These are phyloP conservation scores for Penicillium ucsense DNA, from an alignment of 495 filamentous ascomycete genomes.

Conservation along the genomic window DNA sequence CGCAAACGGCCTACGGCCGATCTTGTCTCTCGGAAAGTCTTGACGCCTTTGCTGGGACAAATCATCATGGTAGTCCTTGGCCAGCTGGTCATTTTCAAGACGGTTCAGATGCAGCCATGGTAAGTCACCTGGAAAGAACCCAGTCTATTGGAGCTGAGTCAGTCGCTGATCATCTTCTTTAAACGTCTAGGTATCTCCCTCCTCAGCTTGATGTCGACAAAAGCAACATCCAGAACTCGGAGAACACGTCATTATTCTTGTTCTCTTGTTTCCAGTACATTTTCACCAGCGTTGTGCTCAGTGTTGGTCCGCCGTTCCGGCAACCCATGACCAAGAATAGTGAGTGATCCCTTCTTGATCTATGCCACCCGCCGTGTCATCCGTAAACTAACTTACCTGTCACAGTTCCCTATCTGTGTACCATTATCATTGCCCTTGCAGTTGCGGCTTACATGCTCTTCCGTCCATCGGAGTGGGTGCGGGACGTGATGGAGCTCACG, in stretches of 20 bases:
- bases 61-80: slow-evolving; percentile 72
- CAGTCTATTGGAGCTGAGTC: no score
- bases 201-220: slow-evolving; percentile 65
- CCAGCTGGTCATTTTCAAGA: slow-evolving; percentile 62
- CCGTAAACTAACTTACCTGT: no score
- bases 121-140: slow-evolving; percentile 18
- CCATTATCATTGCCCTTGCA: slow-evolving; percentile 55
- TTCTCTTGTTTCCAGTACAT: slow-evolving; percentile 93
- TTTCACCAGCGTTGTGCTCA: slow-evolving; percentile 75
- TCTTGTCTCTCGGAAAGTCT: slow-evolving; percentile 86
- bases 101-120: slow-evolving; percentile 72
- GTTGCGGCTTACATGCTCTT: slow-evolving; percentile 71
- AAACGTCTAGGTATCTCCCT: slow-evolving; percentile 56
- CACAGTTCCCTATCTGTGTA: slow-evolving; percentile 62
- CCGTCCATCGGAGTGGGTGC: slow-evolving; percentile 57
- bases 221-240: slow-evolving; percentile 77
- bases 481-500: slow-evolving; percentile 76
- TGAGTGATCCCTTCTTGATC: slow-evolving; percentile 27
- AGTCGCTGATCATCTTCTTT: no score
- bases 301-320: slow-evolving; percentile 80
- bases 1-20: slow-evolving; percentile 84
- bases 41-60: slow-evolving; percentile 83
- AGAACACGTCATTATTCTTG: slow-evolving; percentile 85
- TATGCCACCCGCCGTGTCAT: background rate
- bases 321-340: slow-evolving; percentile 72